Evolutionary conservation across 805 yeast species (phyloP).

Genomic region (Kuraishia cidri): DNA sequence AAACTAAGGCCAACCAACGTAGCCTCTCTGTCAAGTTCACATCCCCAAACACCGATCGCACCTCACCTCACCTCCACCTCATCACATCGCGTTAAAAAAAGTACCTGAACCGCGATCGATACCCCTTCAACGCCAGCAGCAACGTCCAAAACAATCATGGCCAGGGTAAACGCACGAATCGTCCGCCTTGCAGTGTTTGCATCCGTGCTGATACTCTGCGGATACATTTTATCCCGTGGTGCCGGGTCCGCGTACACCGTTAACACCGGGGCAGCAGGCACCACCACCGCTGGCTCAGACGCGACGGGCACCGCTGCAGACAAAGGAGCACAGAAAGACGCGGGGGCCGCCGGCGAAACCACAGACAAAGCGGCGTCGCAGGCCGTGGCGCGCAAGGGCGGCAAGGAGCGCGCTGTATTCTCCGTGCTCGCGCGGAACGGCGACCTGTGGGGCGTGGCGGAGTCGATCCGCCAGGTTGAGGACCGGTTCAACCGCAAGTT

Average conservation of each 20-base stretch:
- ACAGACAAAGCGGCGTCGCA: constrained; percentile 8
- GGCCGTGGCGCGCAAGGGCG: constrained; percentile 6
- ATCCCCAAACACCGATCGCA: too few relatives aligned
- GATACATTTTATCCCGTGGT: constrained; percentile 37
- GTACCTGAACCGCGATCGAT: too few relatives aligned
- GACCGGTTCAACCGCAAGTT: constrained; percentile 79
- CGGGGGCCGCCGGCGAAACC: too few relatives aligned
- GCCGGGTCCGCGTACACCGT: constrained; percentile 22
- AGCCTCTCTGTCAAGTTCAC: too few relatives aligned
- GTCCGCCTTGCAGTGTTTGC: constrained; percentile 40
- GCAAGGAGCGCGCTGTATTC: constrained; percentile 65
- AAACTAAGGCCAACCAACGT: too few relatives aligned
- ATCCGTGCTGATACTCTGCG: constrained; percentile 32
- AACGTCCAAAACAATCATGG: too few relatives aligned
- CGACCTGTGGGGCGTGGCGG: constrained; percentile 55
- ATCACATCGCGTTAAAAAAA: too few relatives aligned
- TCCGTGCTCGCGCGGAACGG: constrained; percentile 71
- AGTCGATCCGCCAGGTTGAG: constrained; percentile 70
- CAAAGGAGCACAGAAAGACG: too few relatives aligned
- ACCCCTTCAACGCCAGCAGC: too few relatives aligned
- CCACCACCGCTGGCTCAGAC: constrained; percentile 2
- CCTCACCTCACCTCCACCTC: too few relatives aligned
- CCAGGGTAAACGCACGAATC: constrained; percentile 39
- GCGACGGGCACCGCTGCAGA: too few relatives aligned
- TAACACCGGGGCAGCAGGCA: not conserved